These are phyloP conservation scores for Candida ortonii DNA, from an alignment of 805 yeast species.

Conservation along the genomic window DNA sequence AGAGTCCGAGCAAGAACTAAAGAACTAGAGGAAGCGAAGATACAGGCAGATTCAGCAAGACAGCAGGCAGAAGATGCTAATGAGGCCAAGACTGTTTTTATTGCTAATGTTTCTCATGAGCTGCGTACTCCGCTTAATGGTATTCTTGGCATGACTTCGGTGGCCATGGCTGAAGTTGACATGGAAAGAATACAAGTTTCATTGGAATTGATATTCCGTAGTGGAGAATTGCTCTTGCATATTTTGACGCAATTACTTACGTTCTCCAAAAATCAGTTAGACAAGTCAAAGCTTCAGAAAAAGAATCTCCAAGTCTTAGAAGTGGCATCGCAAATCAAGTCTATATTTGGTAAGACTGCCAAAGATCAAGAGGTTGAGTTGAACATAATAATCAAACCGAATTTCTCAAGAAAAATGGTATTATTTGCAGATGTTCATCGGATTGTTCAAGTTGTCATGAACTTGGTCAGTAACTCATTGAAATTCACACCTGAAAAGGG, in stretches of 20 bases:
- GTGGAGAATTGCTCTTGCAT: slow-evolving; percentile 87
- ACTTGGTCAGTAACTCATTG: slow-evolving; percentile 82
- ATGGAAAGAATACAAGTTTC: slow-evolving; percentile 65
- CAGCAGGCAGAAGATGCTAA: slow-evolving; percentile 74
- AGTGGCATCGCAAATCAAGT: slow-evolving; percentile 77
- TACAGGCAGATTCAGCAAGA: slow-evolving; percentile 56
- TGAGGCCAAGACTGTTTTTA: slow-evolving; percentile 92
- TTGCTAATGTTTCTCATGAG: slow-evolving; percentile 92
- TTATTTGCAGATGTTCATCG: slow-evolving; percentile 87
- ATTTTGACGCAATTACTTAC: slow-evolving; percentile 87
- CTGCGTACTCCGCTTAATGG: slow-evolving; percentile 95
- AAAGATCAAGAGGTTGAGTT: slow-evolving; percentile 72
- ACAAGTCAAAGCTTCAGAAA: slow-evolving; percentile 78
- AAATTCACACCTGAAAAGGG: slow-evolving; percentile 94
- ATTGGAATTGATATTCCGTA: slow-evolving; percentile 77
- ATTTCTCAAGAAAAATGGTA: slow-evolving; percentile 56
- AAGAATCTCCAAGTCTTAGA: slow-evolving; percentile 78
- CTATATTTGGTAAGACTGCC: slow-evolving; percentile 81
- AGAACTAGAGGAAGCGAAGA: slow-evolving; percentile 83
- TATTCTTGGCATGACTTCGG: slow-evolving; percentile 91
- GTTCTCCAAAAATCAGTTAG: slow-evolving; percentile 87
- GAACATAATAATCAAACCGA: slow-evolving; percentile 61
- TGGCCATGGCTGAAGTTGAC: slow-evolving; percentile 85
- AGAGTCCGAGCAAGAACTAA: slow-evolving; percentile 82
- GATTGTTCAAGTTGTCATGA: slow-evolving; percentile 89